phyloP scores from a whole-genome alignment of 2,329 filamentous ascomycete species.

The Stachybotrys elegans region DNA sequence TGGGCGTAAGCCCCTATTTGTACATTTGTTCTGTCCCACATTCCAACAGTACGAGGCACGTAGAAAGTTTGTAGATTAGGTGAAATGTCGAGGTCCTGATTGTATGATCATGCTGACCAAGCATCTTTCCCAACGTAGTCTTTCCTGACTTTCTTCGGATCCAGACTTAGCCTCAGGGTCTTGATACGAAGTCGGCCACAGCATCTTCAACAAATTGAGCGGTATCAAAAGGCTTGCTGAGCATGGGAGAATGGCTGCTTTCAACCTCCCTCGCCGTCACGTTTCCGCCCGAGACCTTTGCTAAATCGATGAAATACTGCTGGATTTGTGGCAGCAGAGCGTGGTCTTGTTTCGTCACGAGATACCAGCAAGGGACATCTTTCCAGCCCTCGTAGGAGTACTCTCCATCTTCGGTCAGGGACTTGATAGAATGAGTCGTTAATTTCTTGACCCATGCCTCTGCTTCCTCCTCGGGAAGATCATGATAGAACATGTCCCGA shows the following conservation, averaged over 20 bases:
- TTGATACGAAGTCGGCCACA: too few species aligned
- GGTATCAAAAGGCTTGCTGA: too few species aligned
- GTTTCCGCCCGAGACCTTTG: conserved; percentile 28
- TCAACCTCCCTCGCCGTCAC: conserved; percentile 33
- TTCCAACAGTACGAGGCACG: too few species aligned
- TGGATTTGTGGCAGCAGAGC: conserved; percentile 34
- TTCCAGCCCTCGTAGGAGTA: conserved; percentile 39
- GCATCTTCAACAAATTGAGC: too few species aligned
- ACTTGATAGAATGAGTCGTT: conserved; percentile 32
- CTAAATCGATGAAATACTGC: conserved; percentile 28
- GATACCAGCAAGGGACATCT: conserved; percentile 41
- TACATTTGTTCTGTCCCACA: too few species aligned
- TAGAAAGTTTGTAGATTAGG: too few species aligned
- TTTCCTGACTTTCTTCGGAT: too few species aligned
- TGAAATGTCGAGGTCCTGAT: too few species aligned
- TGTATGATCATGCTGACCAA: too few species aligned
- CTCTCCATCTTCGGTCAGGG: conserved; percentile 38
- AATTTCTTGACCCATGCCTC: conserved; percentile 36
- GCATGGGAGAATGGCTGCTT: conserved; percentile 42
- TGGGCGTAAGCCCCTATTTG: too few species aligned
- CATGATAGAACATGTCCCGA: conserved; percentile 43
- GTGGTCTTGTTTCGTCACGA: conserved; percentile 36
- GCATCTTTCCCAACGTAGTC: too few species aligned
- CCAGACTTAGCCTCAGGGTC: too few species aligned
- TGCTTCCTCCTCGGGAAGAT: conserved; percentile 37